These are phyloP conservation scores for Copromyces sp. DNA, from an alignment of 495 filamentous ascomycete species.

Conservation along the genomic window DNA sequence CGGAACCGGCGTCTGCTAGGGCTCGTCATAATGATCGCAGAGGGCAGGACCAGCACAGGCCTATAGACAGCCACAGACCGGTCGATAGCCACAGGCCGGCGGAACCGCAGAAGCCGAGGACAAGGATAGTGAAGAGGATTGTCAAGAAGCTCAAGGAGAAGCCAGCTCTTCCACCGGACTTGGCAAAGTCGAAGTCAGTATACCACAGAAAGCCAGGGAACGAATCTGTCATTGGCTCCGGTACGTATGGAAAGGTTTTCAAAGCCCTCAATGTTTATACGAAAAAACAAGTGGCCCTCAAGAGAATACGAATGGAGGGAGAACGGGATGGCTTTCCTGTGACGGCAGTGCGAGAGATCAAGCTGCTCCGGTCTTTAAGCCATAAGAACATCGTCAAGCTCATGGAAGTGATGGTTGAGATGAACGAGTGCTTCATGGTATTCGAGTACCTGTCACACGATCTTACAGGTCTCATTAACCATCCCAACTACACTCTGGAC, in stretches of 20 bases:
- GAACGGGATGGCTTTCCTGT: constrained; percentile 97
- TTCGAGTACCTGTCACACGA: constrained; percentile 99
- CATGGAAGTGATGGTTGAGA: constrained; percentile 95
- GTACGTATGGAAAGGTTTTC: constrained; percentile 96
- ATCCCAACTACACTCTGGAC: constrained; percentile 83
- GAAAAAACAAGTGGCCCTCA: constrained; percentile 79
- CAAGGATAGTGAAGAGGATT: constrained; percentile 53
- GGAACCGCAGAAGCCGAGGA: constrained; percentile 36
- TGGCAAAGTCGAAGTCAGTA: constrained; percentile 69
- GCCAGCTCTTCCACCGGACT: constrained; percentile 58
- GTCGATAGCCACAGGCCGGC: constrained; percentile 25
- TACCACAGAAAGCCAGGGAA: constrained; percentile 90
- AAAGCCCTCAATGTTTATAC: constrained; percentile 96
- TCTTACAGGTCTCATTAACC: constrained; percentile 61
- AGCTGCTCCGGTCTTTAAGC: constrained; percentile 86
- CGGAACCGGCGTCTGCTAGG: constrained; percentile 42
- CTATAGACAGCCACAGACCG: constrained; percentile 16
- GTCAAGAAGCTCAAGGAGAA: constrained; percentile 61
- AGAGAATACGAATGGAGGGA: constrained; percentile 82
- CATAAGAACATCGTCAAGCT: constrained; percentile 83
- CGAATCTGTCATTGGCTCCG: constrained; percentile 86
- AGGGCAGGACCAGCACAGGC: constrained; percentile 27
- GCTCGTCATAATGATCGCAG: constrained; percentile 37
- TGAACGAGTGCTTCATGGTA: constrained; percentile 99
- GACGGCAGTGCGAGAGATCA: constrained; percentile 93